These are phyloP conservation scores for Podila epigama DNA, from an alignment of 192 early-diverging fungal genomes.

Conservation along the genomic window DNA sequence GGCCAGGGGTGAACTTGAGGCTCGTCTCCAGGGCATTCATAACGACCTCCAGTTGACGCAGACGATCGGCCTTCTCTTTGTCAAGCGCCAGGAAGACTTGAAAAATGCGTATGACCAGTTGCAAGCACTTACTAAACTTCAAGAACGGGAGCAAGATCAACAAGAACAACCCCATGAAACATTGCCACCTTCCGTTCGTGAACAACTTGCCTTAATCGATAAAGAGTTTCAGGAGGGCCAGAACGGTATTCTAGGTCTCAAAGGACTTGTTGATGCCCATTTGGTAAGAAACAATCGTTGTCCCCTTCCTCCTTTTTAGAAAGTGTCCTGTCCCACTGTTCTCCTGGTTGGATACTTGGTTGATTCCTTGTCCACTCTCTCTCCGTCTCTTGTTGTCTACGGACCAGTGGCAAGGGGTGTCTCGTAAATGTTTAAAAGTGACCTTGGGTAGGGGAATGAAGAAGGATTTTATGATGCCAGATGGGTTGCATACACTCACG, in stretches of 20 bases:
- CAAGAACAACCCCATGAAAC: slow-evolving; percentile 7
- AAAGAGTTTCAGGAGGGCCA: slow-evolving; percentile 42
- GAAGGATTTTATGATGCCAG: no score
- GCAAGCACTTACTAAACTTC: slow-evolving; percentile 6
- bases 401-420: no score
- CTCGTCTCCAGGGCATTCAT: slow-evolving; percentile 26
- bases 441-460: no score
- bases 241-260: slow-evolving; percentile 37
- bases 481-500: no score
- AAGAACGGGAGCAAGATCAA: neutral
- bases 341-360: no score
- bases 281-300: slow-evolving; percentile 43
- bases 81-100: slow-evolving; percentile 41
- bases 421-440: no score
- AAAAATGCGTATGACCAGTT: slow-evolving; percentile 28
- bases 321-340: no score
- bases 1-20: slow-evolving; percentile 30
- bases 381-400: no score
- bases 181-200: slow-evolving; percentile 24
- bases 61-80: slow-evolving; percentile 40
- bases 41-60: slow-evolving; percentile 42
- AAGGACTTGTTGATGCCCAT: slow-evolving; percentile 45
- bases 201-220: slow-evolving; percentile 28
- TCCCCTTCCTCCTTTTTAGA: no score
- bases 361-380: no score